Evolutionary conservation across 2,329 filamentous ascomycete species (phyloP), one percentile per base, ranked within the genome.

Genomic region (Xylaria sp.): DNA sequence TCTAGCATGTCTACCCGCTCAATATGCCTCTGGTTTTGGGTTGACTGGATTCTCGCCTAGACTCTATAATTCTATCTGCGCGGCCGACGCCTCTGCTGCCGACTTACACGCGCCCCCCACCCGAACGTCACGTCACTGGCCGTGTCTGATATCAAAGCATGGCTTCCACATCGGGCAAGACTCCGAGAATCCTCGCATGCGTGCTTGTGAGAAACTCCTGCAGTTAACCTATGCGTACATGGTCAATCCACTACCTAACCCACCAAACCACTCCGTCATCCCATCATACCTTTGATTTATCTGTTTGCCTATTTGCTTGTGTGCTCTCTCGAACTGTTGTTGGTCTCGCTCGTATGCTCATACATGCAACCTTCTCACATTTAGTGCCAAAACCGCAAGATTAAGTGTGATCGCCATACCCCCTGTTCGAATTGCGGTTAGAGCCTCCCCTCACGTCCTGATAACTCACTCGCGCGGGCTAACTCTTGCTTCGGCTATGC

Each of bases 341-440:
- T 55, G 5, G 29, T 15, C 33, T 27, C 22, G 31, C 33, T 27
- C 22, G 31, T 49, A n/a, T 42, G 50, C 62, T 58, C 47, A 59
- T 42, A 49, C n/a, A n/a, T n/a, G n/a, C n/a, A n/a, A 9, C 29
- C 27, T 20, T 25, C 10, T 44, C 47, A 25, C 36, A 56, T 57
- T n/a, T n/a, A 72, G 71, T 89, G 86, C 73, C 86, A 89, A 74
- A 84, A 86, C 73, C 83, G 87, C 72, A 89, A 89, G 78, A 88
- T 88, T 77, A 88, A 87, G 75, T 89, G 87, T 77, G 86, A 89
- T 72, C 82, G 86, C 67, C 83, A 82, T 47, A 86, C 84, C 45
- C 87, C 86, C 3, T 89, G 86, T 72, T 84, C 86, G 65, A 88
- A 89, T 71, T 89, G 86, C 71, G 77, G 68, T 71, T 49, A 67